Evolutionary conservation across 2,329 filamentous ascomycete genomes (phyloP), one percentile per base, ranked within the genome.

Genomic region (Penicillium sp.): DNA sequence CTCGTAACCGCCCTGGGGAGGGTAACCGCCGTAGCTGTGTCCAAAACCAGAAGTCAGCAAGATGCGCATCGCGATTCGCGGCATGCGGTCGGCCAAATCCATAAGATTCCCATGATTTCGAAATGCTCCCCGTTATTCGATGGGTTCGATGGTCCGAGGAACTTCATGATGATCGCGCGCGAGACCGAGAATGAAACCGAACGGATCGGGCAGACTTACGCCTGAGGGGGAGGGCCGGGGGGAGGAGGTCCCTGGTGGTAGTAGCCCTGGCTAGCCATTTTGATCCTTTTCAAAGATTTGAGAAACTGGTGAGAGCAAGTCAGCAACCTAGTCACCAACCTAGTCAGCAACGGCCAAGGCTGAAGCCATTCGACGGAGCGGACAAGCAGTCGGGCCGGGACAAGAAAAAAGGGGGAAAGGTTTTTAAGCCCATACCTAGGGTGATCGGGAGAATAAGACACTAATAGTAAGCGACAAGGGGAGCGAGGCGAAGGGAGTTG

Each of bases 211-310:
- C 31, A 34, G 45, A 59, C 59, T 59, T 56, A 61, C 57, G 39
- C 49, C 38, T 49, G 56, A 13, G 45, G 62, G 15, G 56, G 60
- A 23, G 60, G 62, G 18, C 59, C 59, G 18, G 39, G 39, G 23
- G 24, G 24, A 26, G 24, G 24, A 18, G 58, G 63, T 4, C 52
- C 56, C 15, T 55, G 58, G 16, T 56, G 56, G 41, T 62, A 57
- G 62, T 76, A 77, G 62, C 76, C 76, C 62, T 76, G 73, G 60
- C 64, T 69, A 45, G 75, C 70, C 76, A 79, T 78, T 24, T 28
- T 58, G 45, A 51, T 42, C 15, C 18, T 39, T 39, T 39, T 47
- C 9, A 21, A 10, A 9, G 41, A 44, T 36, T 47, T 51, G 42
- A 9, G 10, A 4, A 10, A 13, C 31, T 55, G 4, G 18, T 12